Evolutionary conservation across 2,329 filamentous ascomycete genomes (phyloP), one percentile per base, ranked within the genome.

Genomic region (Microcyclospora pomicola): DNA sequence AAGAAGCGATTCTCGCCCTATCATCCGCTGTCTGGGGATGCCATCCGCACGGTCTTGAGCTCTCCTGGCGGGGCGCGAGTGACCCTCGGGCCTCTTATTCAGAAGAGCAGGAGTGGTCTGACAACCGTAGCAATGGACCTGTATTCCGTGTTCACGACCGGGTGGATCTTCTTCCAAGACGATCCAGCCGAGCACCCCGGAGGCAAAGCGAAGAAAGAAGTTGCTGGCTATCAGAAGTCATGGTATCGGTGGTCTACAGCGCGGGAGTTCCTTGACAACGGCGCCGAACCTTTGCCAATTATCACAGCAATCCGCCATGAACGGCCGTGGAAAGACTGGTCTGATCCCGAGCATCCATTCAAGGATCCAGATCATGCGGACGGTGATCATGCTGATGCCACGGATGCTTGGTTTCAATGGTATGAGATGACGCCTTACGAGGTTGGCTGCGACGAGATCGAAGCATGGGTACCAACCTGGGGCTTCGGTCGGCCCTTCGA

Each of bases 381-480:
- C 11, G 44, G 44, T 12, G 49, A 54, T 33, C 49, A 51, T 34
- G 51, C 56, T 15, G 53, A 51, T 16, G 56, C 52, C 24, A 40
- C 49, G 34, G 58, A 61, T 46, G 48, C 50, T 27, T 59, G 56
- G 55, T 60, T 58, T 41, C 57, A 59, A 35, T 60, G 56, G 53
- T 57, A 53, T 35, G 54, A 57, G 40, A 45, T 57, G 31, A 54
- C 52, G 5, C 56, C 57, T 1, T 56, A 57, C 40, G 55, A 59
- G 41, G 44, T 59, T 27, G 54, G 55, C 19, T 59, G 56, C 38
- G 57, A 59, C 31, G 56, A 59, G 38, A 49, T 59, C n/a, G 46
- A 50, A 41, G 52, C 54, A 4, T 59, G 53, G 50, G 52, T 54
- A 6, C 56, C 57, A 9, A 59, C 54, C 6, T 60, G 56, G 55